A percentile compares a stretch with the other conserved stretches of the same genome.
phyloP scores from a whole-genome alignment of 1,284 basidiomycete species.

The Cutaneotrichosporon dermatis region DNA sequence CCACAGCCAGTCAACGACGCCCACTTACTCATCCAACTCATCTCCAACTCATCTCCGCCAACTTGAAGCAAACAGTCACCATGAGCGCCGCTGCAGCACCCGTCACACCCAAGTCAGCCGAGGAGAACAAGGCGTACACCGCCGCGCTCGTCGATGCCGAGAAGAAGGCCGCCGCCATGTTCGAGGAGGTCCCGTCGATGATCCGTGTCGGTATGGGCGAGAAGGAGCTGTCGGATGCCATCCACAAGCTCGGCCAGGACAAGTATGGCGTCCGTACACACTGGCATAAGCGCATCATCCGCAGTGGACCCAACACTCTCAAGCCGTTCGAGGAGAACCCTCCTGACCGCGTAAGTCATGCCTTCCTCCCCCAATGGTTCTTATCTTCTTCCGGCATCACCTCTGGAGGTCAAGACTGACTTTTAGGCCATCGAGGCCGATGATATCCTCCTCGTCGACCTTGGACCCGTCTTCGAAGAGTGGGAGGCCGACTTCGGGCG shows the following conservation, averaged over 20 bases:
- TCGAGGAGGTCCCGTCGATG: conserved; percentile 13
- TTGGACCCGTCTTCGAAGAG: conserved; percentile 19
- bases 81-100: background rate
- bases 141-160: conserved; percentile 12
- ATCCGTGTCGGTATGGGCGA: conserved; percentile 14
- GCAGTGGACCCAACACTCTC: conserved; percentile 18
- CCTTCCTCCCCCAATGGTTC: no score
- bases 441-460: conserved; percentile 21
- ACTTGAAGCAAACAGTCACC: background rate
- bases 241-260: conserved; percentile 14
- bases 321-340: conserved; percentile 18
- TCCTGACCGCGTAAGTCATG: conserved; percentile 8
- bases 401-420: no score
- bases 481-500: conserved; percentile 23
- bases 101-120: background rate
- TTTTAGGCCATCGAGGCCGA: conserved; percentile 5
- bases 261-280: conserved; percentile 14
- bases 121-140: conserved; percentile 13
- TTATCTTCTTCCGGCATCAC: no score
- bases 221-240: conserved; percentile 16
- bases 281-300: conserved; percentile 22
- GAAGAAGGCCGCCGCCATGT: conserved; percentile 14
- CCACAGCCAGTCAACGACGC: background rate
- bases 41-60: background rate
- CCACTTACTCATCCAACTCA: background rate